A percentile compares a stretch with the other conserved stretches of the same genome.
Evolutionary conservation across 257 asterid species (phyloP).

Genomic region (Solanum chilense): DNA sequence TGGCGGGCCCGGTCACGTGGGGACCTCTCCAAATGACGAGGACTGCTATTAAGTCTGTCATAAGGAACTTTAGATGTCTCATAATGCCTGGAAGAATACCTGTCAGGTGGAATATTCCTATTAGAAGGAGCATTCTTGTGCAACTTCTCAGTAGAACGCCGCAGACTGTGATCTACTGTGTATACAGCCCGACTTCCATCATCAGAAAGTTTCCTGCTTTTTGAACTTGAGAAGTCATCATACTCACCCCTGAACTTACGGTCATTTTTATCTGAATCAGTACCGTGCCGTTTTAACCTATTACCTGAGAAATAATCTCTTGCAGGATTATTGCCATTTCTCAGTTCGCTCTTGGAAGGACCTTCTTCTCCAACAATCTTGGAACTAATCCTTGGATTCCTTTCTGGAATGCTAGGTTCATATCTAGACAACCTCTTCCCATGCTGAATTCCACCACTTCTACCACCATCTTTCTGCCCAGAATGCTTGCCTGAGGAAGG

Average conservation of each 20-base stretch:
- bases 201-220: conserved; percentile 67
- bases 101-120: conserved; percentile 52
- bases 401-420: conserved; percentile 41
- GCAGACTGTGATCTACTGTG: conserved; percentile 51
- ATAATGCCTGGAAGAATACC: conserved; percentile 58
- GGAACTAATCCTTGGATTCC: conserved; percentile 45
- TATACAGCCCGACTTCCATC: conserved; percentile 46
- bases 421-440: conserved; percentile 52
- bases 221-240: conserved; percentile 58
- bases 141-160: conserved; percentile 37
- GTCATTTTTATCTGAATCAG: conserved; percentile 52
- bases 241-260: conserved; percentile 48
- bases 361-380: conserved; percentile 62
- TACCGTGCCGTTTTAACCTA: conserved; percentile 59
- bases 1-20: conserved; percentile 51
- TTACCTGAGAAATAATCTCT: conserved; percentile 46
- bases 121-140: conserved; percentile 38
- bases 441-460: conserved; percentile 52
- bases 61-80: conserved; percentile 52
- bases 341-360: conserved; percentile 42
- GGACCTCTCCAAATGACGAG: conserved; percentile 69
- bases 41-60: conserved; percentile 60
- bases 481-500: conserved; percentile 64
- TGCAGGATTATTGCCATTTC: conserved; percentile 56
- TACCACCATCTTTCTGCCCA: conserved; percentile 48